Evolutionary conservation across 2,329 filamentous ascomycete species (phyloP), one percentile per base, ranked within the genome.

Genomic region (Exophiala mesophila): DNA sequence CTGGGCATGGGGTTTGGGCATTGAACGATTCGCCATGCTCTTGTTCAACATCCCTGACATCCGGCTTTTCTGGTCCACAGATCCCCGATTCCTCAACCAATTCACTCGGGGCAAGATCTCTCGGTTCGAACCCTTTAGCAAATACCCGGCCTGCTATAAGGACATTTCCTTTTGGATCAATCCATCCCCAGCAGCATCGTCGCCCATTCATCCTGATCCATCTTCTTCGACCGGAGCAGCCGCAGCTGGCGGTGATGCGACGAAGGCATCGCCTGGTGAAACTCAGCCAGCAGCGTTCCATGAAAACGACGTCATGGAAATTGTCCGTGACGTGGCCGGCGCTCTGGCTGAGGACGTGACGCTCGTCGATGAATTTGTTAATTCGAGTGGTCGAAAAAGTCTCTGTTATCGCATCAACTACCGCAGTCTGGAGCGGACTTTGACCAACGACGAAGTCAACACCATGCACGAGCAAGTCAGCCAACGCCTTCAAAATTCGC

Each of bases 241-340:
- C n/a, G 36, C 63, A 51, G 37, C 55, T 57, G 34, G 63, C 57
- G 17, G 54, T 63, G 59, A 48, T 57, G 51, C 55, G 59, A 64
- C 48, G 54, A 63, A 50, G 50, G 54, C 52, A 61, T 63, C 48
- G 57, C 63, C 28, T 59, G 63, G 17, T 61, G 64, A 34, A 64
- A 66, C 21, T 55, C 60, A 18, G 50, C 63, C 13, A 58, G 49
- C 52, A 7, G 49, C 65, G 3, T 88, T 95, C 60, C 90, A 97
- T 63, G 89, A 94, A 63, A 97, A 97, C 66, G 92, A 98, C 64
- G 73, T 97, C 38, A 97, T 97, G 90, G 92, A 97, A 66, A 77
- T 96, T 43, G 85, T 96, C 13, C 81, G 92, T 53, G 82, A 82
- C 54, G 74, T 90, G 34, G 86, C 80, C 7, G 89, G 88, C 37